Conservation (phyloP, 306 rosid genomes). For the Biancaea sappan region DNA sequence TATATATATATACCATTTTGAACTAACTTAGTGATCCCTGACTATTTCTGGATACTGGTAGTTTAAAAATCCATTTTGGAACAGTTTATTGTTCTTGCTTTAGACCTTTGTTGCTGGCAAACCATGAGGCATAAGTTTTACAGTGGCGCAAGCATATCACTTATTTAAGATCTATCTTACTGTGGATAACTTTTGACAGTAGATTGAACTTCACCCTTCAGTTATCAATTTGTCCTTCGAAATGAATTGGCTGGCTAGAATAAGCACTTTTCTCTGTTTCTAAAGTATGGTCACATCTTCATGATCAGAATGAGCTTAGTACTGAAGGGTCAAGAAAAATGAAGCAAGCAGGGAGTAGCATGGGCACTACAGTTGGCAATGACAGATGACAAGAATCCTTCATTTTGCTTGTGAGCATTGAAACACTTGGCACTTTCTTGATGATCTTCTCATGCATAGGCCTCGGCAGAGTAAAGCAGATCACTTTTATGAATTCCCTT, state of each 20-base stretch:
- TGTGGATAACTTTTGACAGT: background rate
- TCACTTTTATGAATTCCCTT: background rate
- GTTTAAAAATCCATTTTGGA: no score
- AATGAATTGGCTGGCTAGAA: background rate
- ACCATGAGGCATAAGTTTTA: background rate
- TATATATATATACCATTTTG: no score
- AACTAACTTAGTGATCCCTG: no score
- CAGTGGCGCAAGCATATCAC: background rate
- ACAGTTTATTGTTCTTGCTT: background rate
- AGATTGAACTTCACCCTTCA: background rate
- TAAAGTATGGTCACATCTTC: background rate
- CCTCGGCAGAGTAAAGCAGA: background rate
- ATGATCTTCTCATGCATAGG: background rate
- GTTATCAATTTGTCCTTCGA: background rate
- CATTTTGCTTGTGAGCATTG: background rate
- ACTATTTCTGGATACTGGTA: no score
- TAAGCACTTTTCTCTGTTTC: background rate
- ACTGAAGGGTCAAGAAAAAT: constrained; percentile 29
- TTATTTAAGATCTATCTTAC: background rate
- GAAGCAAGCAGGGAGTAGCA: constrained; percentile 12
- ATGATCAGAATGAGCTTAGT: constrained; percentile 14
- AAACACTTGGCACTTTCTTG: background rate
- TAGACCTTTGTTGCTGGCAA: background rate
- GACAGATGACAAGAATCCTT: background rate
- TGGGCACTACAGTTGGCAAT: background rate